Evolutionary conservation across 2,329 filamentous ascomycete species (phyloP).

Genomic region (Colletotrichum incanum): DNA sequence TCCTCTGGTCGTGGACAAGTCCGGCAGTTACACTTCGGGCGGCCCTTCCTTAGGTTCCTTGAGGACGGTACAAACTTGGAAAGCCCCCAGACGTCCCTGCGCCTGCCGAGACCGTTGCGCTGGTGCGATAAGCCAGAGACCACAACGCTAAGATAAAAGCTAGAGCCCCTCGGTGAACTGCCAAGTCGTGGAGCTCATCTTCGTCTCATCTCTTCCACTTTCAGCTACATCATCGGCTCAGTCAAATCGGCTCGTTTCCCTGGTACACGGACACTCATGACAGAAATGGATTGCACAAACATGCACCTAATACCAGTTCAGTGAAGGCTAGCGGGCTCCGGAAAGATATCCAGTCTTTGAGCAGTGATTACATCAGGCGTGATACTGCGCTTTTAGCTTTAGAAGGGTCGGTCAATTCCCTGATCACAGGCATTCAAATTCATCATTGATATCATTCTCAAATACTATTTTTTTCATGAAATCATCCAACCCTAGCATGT

Average conservation of each 20-base stretch:
- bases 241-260: constrained; percentile 31
- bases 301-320: not conserved
- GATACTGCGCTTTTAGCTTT: not conserved
- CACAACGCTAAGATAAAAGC: constrained; percentile 33
- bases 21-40: constrained; percentile 33
- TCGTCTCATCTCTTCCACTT: constrained; percentile 26
- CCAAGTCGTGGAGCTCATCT: constrained; percentile 1
- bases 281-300: not conserved
- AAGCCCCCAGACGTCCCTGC: constrained; percentile 14
- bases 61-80: constrained; percentile 2
- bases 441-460: constrained; percentile 24
- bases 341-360: not conserved
- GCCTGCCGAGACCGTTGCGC: constrained; percentile 19
- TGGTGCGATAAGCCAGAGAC: constrained; percentile 20
- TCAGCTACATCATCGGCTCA: constrained; percentile 8
- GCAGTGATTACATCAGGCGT: not conserved
- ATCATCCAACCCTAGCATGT: not conserved
- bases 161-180: constrained; percentile 36
- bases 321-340: not conserved
- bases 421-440: constrained; percentile 44
- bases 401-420: not conserved
- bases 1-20: constrained; percentile 11
- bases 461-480: constrained; percentile 1
- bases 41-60: constrained; percentile 15
- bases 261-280: not conserved